Evolutionary conservation across 345 rosid genomes (phyloP).

Genomic region (Lepidium aucheri): DNA sequence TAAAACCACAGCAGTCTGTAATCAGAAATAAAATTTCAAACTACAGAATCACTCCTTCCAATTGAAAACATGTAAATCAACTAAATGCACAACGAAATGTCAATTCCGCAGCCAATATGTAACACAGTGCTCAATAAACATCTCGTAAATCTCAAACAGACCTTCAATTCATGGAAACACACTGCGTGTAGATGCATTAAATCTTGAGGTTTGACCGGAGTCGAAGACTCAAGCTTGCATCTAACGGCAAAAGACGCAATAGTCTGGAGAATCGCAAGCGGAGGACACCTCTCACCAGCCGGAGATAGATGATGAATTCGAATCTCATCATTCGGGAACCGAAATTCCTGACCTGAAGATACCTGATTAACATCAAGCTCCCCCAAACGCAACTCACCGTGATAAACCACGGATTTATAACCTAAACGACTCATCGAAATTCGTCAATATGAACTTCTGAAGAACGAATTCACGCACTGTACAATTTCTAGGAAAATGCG

Average conservation of each 20-base stretch:
- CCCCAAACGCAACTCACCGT: slow-evolving; percentile 69
- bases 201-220: slow-evolving; percentile 46
- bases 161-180: slow-evolving; percentile 88
- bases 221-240: slow-evolving; percentile 83
- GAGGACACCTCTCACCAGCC: slow-evolving; percentile 79
- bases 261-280: slow-evolving; percentile 82
- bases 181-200: slow-evolving; percentile 82
- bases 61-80: neutral
- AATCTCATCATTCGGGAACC: slow-evolving; percentile 85
- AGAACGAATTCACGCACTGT: neutral
- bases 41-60: neutral
- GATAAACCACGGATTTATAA: slow-evolving; percentile 72
- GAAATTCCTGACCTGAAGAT: slow-evolving; percentile 41
- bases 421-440: slow-evolving; percentile 67
- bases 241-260: slow-evolving; percentile 73
- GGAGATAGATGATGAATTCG: slow-evolving; percentile 76
- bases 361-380: slow-evolving; percentile 66
- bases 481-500: slow-evolving; percentile 15
- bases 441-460: neutral
- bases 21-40: neutral
- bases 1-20: slow-evolving; percentile 80
- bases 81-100: neutral
- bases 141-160: slow-evolving; percentile 5
- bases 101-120: neutral
- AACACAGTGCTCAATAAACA: neutral